Percentiles rank a stretch among this genome's conserved stretches.
Evolutionary conservation across 106 monocot genomes (phyloP).

Genomic region (Hemerocallis citrina): DNA sequence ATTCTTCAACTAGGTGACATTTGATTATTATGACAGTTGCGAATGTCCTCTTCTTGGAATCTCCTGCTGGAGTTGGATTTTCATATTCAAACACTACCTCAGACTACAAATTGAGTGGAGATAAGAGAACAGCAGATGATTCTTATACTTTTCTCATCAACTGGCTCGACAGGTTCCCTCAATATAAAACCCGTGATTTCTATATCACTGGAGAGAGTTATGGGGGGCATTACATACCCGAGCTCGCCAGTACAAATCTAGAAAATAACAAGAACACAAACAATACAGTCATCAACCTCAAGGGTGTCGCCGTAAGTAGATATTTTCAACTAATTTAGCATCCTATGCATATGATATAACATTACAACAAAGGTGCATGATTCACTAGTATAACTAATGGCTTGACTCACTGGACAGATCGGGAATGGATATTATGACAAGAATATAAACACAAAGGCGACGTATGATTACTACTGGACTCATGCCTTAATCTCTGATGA

Average conservation of each 20-base stretch:
- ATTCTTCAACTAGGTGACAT: no score
- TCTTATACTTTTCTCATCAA: conserved; percentile 23
- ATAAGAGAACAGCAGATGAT: conserved; percentile 19
- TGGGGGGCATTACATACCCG: conserved; percentile 26
- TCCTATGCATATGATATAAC: no score
- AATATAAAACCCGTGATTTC: conserved; percentile 22
- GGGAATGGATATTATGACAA: no score
- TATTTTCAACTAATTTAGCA: no score
- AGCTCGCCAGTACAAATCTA: conserved; percentile 18
- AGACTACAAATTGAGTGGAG: conserved; percentile 13
- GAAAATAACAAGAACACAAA: conserved; percentile 10
- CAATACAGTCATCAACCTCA: conserved; percentile 20
- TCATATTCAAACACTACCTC: conserved; percentile 28
- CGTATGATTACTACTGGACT: no score
- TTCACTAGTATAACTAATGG: no score
- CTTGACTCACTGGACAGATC: no score
- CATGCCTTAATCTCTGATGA: no score
- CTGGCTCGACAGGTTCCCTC: conserved; percentile 34
- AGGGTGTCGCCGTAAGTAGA: conserved; percentile 28
- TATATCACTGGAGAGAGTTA: conserved; percentile 31
- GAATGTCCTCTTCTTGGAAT: conserved; percentile 33
- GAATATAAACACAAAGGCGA: no score
- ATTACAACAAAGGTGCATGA: no score
- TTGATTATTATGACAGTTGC: conserved; percentile 6
- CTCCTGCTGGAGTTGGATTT: conserved; percentile 28